These are phyloP conservation scores for Trichomonas tenax DNA, from an alignment of 208 protist genomes.

Conservation along the genomic window DNA sequence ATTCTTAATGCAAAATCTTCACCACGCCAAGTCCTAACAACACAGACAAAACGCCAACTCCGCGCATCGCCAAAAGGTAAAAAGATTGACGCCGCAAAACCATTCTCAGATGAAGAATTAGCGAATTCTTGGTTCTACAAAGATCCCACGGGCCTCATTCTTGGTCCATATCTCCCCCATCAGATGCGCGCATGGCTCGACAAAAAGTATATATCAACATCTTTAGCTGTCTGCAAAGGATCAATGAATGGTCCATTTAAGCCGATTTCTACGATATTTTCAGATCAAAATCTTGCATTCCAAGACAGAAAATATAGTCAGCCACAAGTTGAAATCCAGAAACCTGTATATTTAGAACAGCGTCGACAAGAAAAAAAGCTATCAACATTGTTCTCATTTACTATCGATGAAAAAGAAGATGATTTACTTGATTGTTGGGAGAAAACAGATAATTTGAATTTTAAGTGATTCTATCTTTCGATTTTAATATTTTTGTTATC, in stretches of 20 bases:
- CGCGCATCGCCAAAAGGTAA: background rate
- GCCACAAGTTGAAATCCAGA: background rate
- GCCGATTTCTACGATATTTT: background rate
- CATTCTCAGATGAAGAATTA: conserved; percentile 8
- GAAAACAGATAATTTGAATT: background rate
- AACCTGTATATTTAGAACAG: background rate
- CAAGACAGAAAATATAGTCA: background rate
- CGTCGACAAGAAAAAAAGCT: background rate
- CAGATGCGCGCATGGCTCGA: background rate
- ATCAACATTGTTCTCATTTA: background rate
- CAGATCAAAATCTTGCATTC: background rate
- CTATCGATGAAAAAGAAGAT: background rate
- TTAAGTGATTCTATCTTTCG: background rate
- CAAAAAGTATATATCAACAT: background rate
- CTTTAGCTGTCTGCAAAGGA: background rate
- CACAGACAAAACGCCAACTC: background rate
- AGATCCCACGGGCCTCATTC: background rate
- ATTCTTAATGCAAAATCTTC: background rate
- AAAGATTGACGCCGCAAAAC: background rate
- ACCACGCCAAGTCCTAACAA: background rate
- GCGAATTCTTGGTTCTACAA: background rate
- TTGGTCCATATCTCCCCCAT: background rate
- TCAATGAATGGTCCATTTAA: background rate
- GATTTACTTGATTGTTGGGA: background rate
- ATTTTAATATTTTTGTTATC: background rate